Evolutionary conservation across 306 rosid genomes (phyloP).

Genomic region (Acacia confusa): DNA sequence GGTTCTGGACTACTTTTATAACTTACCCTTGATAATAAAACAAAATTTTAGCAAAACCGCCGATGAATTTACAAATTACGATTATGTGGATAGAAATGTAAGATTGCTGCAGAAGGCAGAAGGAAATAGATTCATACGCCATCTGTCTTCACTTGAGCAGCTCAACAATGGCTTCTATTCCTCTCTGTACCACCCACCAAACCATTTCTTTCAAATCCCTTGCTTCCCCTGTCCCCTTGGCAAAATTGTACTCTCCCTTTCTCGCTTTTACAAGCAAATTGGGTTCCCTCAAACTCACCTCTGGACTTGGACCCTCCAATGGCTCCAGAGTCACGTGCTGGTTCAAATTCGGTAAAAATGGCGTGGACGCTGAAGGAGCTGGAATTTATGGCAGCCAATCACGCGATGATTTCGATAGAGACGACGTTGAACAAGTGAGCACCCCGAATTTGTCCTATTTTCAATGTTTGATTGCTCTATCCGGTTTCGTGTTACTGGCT

Average conservation of each 20-base stretch:
- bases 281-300: conserved; percentile 42
- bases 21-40: too few species aligned
- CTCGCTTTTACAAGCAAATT: conserved; percentile 45
- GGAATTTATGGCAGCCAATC: conserved; percentile 96
- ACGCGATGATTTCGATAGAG: conserved; percentile 87
- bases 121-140: background rate
- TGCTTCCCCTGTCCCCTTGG: conserved; percentile 28
- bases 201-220: conserved; percentile 43
- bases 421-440: conserved; percentile 90
- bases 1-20: too few species aligned
- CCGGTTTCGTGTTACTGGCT: background rate
- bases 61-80: too few species aligned
- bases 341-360: conserved; percentile 85
- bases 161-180: conserved; percentile 72
- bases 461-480: conserved; percentile 18
- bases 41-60: too few species aligned
- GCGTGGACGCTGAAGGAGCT: conserved; percentile 93
- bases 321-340: conserved; percentile 79
- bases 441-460: background rate
- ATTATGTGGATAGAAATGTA: conserved; percentile 40
- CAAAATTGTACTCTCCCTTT: conserved; percentile 49
- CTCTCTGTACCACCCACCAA: conserved; percentile 59
- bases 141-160: background rate
- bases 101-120: background rate
- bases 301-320: conserved; percentile 74